Base-by-base conservation (phyloP, 495 filamentous ascomycete genomes). In the Xylona heveae region DNA sequence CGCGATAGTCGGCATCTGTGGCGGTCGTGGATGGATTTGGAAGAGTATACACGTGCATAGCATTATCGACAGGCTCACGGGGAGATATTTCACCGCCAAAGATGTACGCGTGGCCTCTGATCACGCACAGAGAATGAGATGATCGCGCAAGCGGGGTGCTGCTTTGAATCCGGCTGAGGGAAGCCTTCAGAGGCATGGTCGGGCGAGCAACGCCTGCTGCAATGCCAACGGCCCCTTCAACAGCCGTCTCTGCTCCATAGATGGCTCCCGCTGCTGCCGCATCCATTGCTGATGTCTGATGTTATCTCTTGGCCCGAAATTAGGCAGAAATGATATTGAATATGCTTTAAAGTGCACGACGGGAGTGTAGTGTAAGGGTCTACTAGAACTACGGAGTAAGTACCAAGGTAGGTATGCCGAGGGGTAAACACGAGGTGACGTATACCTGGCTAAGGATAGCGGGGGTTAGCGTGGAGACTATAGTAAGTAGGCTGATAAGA, bases 51-150 rank as follows among this genome's bases (percentile, higher is more conserved):
- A 68, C 52, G 43, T 84, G 70, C 45, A 84, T 64, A 38, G 66
- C 61, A 42, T 78, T 78, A 46, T 79, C 73, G 19, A 67, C 53
- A 7, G 70, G 68, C 25, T 63, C 54, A 36, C 57, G 48, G 21
- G 56, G 43, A 18, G 49, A 44, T 31, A 51, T 47, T 45, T 70
- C 63, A 44, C 72, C 72, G 36, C 72, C 73, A 46, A 77, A 78
- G 39, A 77, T 62, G 49, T 76, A 83, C 10, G 69, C 64, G 27
- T 63, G 61, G n/a, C 66, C 60, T 34, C 61, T 62, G 19, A 84
- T 46, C 30, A 82, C 53, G 10, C 75, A 67, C 30, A 80, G 44
- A 4, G 69, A 63, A 42, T 85, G 79, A 0, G 73, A 72, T 3
- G 72, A 76, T 7, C 78, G 64, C 10, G 66, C 69, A 3, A 88